Evolutionary conservation across 164 flowering plant genomes (phyloP), one percentile per base, ranked within the genome.

Genomic region (Aristolochia contorta): DNA sequence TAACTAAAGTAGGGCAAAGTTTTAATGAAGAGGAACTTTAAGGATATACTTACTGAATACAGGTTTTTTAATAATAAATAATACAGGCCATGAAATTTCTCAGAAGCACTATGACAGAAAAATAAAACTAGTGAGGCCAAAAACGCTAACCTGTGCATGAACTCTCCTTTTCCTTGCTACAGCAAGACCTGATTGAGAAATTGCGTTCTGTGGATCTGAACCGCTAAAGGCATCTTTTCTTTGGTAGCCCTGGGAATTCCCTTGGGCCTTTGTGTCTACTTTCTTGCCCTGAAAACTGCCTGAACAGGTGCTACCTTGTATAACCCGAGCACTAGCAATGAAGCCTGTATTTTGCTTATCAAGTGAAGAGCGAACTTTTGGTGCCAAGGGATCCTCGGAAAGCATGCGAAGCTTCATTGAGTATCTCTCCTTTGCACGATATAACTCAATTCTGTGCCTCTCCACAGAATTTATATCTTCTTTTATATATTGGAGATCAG

Each of bases 381-480:
- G 62, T 27, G 80, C 49, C 57, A 37, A 57, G 21, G 80, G 65
- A 57, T 83, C 90, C 71, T 85, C 89, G 20, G 62, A 67, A 67
- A 72, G 74, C 84, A 77, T 81, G 57, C 83, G 76, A 78, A 86
- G 51, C 70, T 85, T 91, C 67, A 83, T 64, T 4, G 83, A 77
- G 72, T 80, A 81, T 68, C 87, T 82, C 33, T 86, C 95, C 67
- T 82, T 79, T 65, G 81, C 75, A 22, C 83, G 83, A 52, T 70
- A 82, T 64, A 91, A 71, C 33, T 91, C 93, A 67, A 80, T 78
- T 76, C 87, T 79, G 66, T 78, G 87, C 63, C 80, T 84, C 77
- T 94, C 97, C 24, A 91, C 96, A 47, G 82, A 71, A 71, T 60
- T 77, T 63, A 91, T 68, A 62, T 94, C 97, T 69, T 91, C 96